Conservation (phyloP, 129 eudicot species). For the Saussurea involucrata region DNA sequence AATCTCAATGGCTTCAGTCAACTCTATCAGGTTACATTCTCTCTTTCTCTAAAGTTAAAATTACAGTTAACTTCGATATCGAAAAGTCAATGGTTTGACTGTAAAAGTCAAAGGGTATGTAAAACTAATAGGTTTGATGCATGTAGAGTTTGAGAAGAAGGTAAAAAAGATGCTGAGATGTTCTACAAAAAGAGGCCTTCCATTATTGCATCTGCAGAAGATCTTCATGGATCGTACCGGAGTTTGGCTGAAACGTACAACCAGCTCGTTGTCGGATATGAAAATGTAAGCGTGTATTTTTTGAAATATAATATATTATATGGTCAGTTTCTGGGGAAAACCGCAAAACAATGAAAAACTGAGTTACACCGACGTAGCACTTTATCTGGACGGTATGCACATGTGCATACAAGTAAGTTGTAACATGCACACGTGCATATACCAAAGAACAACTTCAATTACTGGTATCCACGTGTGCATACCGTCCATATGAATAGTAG, state of each 20-base stretch:
- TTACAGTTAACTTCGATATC: background rate
- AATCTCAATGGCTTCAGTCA: constrained; percentile 39
- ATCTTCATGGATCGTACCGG: constrained; percentile 39
- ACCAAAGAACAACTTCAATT: no score
- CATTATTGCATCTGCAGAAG: constrained; percentile 35
- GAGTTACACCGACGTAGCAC: no score
- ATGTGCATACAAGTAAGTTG: no score
- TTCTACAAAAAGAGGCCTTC: constrained; percentile 51
- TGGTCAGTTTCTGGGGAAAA: no score
- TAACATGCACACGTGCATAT: no score
- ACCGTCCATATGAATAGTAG: no score
- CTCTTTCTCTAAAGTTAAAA: background rate
- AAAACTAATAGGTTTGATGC: constrained; percentile 7
- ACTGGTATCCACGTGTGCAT: no score
- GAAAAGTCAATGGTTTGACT: background rate
- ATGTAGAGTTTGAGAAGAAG: constrained; percentile 45
- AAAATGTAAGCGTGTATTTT: background rate
- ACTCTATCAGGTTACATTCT: constrained; percentile 36
- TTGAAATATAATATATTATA: background rate
- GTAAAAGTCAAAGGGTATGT: background rate
- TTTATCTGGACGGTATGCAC: no score
- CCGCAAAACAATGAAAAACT: no score
- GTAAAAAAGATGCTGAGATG: constrained; percentile 46
- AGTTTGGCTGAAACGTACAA: constrained; percentile 54
- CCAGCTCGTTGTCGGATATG: constrained; percentile 10